These are phyloP conservation scores for Ascochyta pisi DNA, from an alignment of 2,329 filamentous ascomycete genomes.

Conservation along the genomic window DNA sequence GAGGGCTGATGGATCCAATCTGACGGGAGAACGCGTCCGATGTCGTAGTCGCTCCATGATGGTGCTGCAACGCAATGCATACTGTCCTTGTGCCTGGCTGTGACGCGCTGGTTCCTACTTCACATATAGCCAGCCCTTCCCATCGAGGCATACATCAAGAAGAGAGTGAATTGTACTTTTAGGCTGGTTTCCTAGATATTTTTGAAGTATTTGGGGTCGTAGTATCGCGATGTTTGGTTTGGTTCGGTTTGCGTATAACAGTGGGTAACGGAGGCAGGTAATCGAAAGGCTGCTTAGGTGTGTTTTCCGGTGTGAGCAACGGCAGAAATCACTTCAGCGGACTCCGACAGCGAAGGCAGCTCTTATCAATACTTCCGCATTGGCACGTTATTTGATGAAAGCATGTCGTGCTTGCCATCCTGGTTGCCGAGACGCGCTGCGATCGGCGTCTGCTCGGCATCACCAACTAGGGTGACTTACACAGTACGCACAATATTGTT, in stretches of 20 bases:
- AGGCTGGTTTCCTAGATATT: too few relatives aligned
- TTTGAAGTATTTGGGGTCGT: too few relatives aligned
- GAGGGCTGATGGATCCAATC: not conserved
- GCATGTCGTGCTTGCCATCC: slow-evolving; percentile 7
- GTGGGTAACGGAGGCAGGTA: not conserved
- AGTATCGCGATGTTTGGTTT: too few relatives aligned
- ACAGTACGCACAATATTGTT: too few relatives aligned
- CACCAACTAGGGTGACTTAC: not conserved
- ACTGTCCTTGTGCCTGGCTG: not conserved
- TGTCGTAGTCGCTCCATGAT: not conserved
- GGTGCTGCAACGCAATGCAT: not conserved
- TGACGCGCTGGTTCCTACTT: not conserved
- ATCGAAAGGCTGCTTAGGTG: too few relatives aligned
- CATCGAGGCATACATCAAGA: too few relatives aligned
- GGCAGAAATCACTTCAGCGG: not conserved
- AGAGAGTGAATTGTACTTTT: too few relatives aligned
- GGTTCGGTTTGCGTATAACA: not conserved
- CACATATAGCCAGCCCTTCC: too few relatives aligned
- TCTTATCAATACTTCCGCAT: not conserved
- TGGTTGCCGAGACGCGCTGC: not conserved
- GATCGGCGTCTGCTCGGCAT: slow-evolving; percentile 5
- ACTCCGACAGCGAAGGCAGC: not conserved
- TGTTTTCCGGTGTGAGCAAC: not conserved
- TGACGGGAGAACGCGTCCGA: not conserved
- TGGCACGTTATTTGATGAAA: slow-evolving; percentile 1